Base-by-base conservation (phyloP, 495 filamentous ascomycete species). In the Neurospora sublineolata region DNA sequence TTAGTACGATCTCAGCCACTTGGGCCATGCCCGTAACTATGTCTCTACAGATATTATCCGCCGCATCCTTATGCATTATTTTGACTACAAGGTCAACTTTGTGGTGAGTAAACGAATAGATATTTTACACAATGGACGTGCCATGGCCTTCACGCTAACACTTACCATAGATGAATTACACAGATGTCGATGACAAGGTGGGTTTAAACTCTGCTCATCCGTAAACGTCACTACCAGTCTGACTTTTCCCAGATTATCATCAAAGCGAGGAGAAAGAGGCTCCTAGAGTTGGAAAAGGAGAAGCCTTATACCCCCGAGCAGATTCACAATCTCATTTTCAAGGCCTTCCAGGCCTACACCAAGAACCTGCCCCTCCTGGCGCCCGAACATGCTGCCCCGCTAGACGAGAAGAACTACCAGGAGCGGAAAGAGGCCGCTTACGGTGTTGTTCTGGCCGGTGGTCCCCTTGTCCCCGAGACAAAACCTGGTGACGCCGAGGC, bases 41-140 rank as follows among this genome's bases (percentile, higher is more conserved):
- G 92, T 97, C 69, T 91, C 88, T 38, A 96, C 93, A 18, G 95
- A 98, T 81, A 95, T 99, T 64, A 89, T 98, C 72, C 88, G 94
- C 42, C 87, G 95, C 76, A 93, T 97, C 74, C 82, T 98, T 82
- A 80, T 84, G 73, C 90, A 97, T 77, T 94, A 96, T 81, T 97
- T 97, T 78, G 87, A 88, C 60, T 97, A 90, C 79, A 84, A 94
- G 39, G 89, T 98, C 70, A 87, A 90, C 58, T 97, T 97, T 85
- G 93, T 97, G 67, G 76, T 78, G 18, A 38, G 75, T 75, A 16
- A 14, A 5, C 46, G 20, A 7, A 33, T 27, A 18, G 11, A 4
- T 64, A 30, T 41, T 0, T 10, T 30, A 16, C 69, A n/a, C 44
- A 42, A 68, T 42, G 6, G 52, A 1, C 12, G 4, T 33, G 27